Base-by-base conservation (phyloP, 78 protist species). In the Dictyostelium discoideum region DNA sequence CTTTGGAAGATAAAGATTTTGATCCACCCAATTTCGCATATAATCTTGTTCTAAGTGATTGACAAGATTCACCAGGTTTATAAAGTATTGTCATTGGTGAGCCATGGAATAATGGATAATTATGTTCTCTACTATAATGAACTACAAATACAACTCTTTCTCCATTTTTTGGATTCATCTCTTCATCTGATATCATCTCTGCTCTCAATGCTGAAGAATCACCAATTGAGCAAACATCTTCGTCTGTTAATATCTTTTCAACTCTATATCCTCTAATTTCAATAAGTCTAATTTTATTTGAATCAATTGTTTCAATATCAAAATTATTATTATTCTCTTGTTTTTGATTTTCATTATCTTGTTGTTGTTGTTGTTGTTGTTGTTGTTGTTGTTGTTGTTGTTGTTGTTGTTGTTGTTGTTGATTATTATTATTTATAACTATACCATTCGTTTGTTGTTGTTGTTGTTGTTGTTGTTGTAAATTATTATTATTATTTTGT, bases 131-230 rank as follows among this genome's bases (percentile, higher is more conserved):
- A 9, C 46, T 44, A 69, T 67, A 90, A 42, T 90, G 95, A 42
- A 90, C 95, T 8, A 90, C 88, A 24, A 65, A 78, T 18, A 90
- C 88, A 3, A 90, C 24, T 37, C 67, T 72, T 46, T 82, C 95
- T 5, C 81, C 81, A 29, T 44, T 69, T 26, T 22, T 39, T 60
- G 80, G 14, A 22, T 67, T 46, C 37, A 82, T 9, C 16, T 90
- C 87, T 22, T 80, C 89, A 69, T 72, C 88, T 13, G 73, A 11
- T 48, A 90, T 72, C 9, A 46, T 8, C 76, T 90, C 95, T 6
- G 86, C 86, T 46, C 86, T 81, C 1, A 90, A 39, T 18, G 18
- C 22, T 29, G 48, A 69, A 7, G 18, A 24, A 20, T 90, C 95
- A 54, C 32, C 29, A 10, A 90, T 37, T 20, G 67, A 39, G 10